Evolutionary conservation across 2,329 filamentous ascomycete species (phyloP).

Genomic region (Monosporascus sp.): DNA sequence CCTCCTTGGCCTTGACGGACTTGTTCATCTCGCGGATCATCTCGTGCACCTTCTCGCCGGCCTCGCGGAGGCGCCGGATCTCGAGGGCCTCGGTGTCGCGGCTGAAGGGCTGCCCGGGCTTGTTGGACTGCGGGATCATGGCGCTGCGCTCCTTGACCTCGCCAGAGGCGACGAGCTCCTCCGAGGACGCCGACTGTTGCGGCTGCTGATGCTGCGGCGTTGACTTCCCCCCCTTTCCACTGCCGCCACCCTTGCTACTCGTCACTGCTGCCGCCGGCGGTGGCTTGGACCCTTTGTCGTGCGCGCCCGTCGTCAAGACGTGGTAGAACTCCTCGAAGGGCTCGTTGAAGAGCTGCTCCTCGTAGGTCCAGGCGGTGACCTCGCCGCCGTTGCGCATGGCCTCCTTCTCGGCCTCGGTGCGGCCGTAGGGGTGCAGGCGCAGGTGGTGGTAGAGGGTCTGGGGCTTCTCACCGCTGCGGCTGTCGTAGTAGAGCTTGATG

Average conservation of each 20-base stretch:
- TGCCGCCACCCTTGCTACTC: slow-evolving; percentile 48
- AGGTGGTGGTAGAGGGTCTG: slow-evolving; percentile 94
- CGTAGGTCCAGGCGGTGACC: slow-evolving; percentile 77
- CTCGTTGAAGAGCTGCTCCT: slow-evolving; percentile 96
- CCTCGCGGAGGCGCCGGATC: slow-evolving; percentile 57
- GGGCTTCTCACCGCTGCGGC: slow-evolving; percentile 85
- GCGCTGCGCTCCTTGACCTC: slow-evolving; percentile 59
- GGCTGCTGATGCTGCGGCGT: slow-evolving; percentile 1
- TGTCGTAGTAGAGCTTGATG: slow-evolving; percentile 88
- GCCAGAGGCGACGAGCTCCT: slow-evolving; percentile 19
- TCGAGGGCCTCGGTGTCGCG: slow-evolving; percentile 63
- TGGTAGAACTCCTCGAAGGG: slow-evolving; percentile 91
- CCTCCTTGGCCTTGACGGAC: slow-evolving; percentile 61
- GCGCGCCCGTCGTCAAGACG: slow-evolving; percentile 70
- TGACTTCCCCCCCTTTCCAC: slow-evolving; percentile 46
- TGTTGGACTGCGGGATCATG: slow-evolving; percentile 65
- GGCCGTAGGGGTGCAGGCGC: slow-evolving; percentile 83
- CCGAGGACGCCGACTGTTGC: neutral
- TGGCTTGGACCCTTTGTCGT: slow-evolving; percentile 34
- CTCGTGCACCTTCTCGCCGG: slow-evolving; percentile 58
- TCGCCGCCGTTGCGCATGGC: slow-evolving; percentile 56
- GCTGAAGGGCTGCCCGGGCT: slow-evolving; percentile 68
- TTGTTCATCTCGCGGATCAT: slow-evolving; percentile 55
- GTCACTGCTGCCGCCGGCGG: slow-evolving; percentile 24
- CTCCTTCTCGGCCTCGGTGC: slow-evolving; percentile 69